phyloP scores from a whole-genome alignment of 2,329 filamentous ascomycete species.

The Calonectria pseudoreteaudii region DNA sequence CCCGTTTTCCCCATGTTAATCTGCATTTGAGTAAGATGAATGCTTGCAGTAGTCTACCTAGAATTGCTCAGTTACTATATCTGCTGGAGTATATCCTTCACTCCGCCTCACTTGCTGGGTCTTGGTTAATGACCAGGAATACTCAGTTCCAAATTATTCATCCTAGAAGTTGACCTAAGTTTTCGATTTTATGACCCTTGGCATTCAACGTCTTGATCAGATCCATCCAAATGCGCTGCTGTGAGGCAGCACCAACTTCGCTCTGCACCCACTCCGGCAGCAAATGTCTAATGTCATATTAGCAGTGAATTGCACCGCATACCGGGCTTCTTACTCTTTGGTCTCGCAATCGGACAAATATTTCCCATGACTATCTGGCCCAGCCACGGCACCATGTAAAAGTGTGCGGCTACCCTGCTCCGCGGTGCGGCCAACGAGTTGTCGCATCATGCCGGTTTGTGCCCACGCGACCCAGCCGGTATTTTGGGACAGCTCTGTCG shows the following conservation, averaged over 20 bases:
- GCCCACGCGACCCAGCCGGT: not conserved
- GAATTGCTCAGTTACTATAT: too few species aligned
- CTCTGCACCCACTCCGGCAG: not conserved
- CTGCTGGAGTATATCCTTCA: too few species aligned
- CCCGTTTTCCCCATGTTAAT: too few species aligned
- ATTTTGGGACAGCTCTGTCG: conserved; percentile 9
- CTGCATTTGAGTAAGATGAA: too few species aligned
- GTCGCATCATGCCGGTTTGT: not conserved
- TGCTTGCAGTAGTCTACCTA: too few species aligned
- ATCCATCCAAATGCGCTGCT: not conserved
- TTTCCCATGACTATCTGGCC: not conserved
- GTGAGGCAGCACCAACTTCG: not conserved
- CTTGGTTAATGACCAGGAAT: not conserved
- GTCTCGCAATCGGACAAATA: not conserved
- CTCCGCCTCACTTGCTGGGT: not conserved
- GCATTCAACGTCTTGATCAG: not conserved
- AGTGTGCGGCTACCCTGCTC: conserved; percentile 12
- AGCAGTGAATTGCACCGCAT: not conserved
- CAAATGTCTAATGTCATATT: not conserved
- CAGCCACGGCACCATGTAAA: not conserved
- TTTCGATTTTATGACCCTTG: not conserved
- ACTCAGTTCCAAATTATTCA: not conserved
- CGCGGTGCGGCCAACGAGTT: not conserved
- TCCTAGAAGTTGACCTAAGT: not conserved
- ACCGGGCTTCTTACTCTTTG: not conserved